A percentile compares a stretch with the other conserved stretches of the same genome.
Evolutionary conservation across 1,284 basidiomycete genomes (phyloP).

Genomic region (Calocybe gambosa): DNA sequence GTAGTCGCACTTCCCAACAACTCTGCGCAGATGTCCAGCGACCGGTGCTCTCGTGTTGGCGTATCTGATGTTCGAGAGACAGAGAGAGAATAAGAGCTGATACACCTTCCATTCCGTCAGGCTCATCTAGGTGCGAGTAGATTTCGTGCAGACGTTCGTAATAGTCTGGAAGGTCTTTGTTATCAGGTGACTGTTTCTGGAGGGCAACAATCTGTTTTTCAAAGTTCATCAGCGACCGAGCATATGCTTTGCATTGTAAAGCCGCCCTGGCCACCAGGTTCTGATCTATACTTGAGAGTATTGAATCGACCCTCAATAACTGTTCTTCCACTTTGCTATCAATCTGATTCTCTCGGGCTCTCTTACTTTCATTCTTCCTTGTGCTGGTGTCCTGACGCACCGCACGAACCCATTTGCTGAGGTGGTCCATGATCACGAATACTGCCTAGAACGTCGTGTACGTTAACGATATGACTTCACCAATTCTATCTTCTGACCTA

Average conservation of each 20-base stretch:
- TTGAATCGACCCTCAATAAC: conserved; percentile 67
- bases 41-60: conserved; percentile 96
- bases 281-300: conserved; percentile 81
- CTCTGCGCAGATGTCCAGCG: conserved; percentile 98
- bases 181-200: conserved; percentile 36
- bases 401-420: conserved; percentile 84
- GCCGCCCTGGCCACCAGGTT: conserved; percentile 92
- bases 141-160: conserved; percentile 95
- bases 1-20: conserved; percentile 98
- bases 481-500: conserved; percentile 23
- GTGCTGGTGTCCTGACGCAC: conserved; percentile 52
- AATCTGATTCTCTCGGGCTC: conserved; percentile 32
- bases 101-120: conserved; percentile 99
- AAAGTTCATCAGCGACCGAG: conserved; percentile 92
- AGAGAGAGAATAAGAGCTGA: conserved; percentile 88
- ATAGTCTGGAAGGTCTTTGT: conserved; percentile 63
- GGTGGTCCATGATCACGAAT: conserved; percentile 92
- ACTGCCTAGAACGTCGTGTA: conserved; percentile 68
- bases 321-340: conserved; percentile 45
- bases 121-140: conserved; percentile 94
- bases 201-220: conserved; percentile 73
- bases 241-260: conserved; percentile 90
- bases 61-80: conserved; percentile 93
- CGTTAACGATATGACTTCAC: neutral
- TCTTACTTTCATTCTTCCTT: conserved; percentile 45